Conservation (phyloP, 108 stramenopile species). For the Cafeteria roenbergensis region DNA sequence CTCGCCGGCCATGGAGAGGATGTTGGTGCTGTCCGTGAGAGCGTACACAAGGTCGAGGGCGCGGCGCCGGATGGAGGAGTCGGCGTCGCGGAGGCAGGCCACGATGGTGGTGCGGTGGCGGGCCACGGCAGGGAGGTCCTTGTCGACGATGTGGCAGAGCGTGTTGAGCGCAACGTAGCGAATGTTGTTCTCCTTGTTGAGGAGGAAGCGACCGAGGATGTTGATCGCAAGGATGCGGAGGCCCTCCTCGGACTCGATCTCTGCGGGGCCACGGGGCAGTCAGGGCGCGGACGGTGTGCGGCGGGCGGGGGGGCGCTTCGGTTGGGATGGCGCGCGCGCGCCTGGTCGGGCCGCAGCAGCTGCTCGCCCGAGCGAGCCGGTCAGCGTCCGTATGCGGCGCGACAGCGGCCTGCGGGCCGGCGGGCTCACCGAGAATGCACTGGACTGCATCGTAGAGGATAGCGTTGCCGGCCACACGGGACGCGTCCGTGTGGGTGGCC, state of each 20-base stretch:
- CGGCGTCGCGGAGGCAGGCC: slow-evolving; percentile 95
- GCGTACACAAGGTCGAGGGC: slow-evolving; percentile 92
- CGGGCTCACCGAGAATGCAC: slow-evolving; percentile 87
- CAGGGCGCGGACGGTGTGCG: too few relatives aligned
- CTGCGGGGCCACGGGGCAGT: too few relatives aligned
- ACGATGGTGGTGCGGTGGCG: slow-evolving; percentile 60
- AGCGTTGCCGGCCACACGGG: slow-evolving; percentile 94
- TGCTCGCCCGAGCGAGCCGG: too few relatives aligned
- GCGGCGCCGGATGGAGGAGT: slow-evolving; percentile 90
- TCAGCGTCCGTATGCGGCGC: too few relatives aligned
- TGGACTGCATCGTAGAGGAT: slow-evolving; percentile 97
- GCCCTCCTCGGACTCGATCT: slow-evolving; percentile 63
- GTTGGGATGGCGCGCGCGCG: too few relatives aligned
- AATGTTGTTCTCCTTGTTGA: slow-evolving; percentile 98
- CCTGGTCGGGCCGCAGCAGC: too few relatives aligned
- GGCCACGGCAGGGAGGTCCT: slow-evolving; percentile 11
- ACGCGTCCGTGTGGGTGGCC: slow-evolving; percentile 91
- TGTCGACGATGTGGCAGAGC: slow-evolving; percentile 43
- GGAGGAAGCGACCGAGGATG: slow-evolving; percentile 89
- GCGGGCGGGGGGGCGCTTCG: too few relatives aligned
- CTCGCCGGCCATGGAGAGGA: slow-evolving; percentile 71
- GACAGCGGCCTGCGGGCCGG: too few relatives aligned
- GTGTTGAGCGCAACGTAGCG: slow-evolving; percentile 95
- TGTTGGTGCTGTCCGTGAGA: slow-evolving; percentile 76
- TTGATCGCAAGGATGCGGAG: slow-evolving; percentile 89